These are phyloP conservation scores for Russula vinacea DNA, from an alignment of 768 basidiomycete genomes.

Conservation along the genomic window DNA sequence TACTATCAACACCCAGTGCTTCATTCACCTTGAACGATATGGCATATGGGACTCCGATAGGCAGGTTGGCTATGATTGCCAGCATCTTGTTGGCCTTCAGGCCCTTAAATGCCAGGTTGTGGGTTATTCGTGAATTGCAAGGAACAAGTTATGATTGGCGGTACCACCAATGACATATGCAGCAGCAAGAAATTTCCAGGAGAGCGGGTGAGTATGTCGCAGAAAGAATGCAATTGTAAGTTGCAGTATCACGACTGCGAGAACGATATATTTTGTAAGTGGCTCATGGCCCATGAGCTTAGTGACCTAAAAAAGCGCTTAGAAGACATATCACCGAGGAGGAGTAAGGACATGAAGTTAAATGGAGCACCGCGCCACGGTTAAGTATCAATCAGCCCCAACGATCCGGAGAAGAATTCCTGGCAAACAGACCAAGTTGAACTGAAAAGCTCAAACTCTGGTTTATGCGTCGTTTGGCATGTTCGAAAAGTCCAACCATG, in stretches of 20 bases:
- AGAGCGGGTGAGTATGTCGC: constrained; percentile 64
- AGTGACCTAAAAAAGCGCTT: constrained; percentile 57
- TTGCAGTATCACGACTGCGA: constrained; percentile 77
- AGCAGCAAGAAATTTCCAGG: constrained; percentile 64
- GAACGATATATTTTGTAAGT: constrained; percentile 86
- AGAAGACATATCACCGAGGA: constrained; percentile 6
- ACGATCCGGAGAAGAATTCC: background rate
- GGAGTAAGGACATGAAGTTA: background rate
- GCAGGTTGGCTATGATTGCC: constrained; percentile 88
- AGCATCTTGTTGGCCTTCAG: constrained; percentile 80
- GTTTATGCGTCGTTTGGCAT: background rate
- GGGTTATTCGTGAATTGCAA: constrained; percentile 99
- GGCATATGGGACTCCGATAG: constrained; percentile 92
- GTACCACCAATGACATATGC: constrained; percentile 92
- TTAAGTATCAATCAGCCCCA: background rate
- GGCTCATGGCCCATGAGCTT: constrained; percentile 97
- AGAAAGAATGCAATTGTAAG: constrained; percentile 60
- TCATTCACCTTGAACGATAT: constrained; percentile 84
- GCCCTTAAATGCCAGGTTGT: constrained; percentile 89
- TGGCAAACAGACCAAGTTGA: background rate
- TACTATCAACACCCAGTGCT: background rate
- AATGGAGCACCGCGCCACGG: background rate
- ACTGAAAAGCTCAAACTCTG: background rate
- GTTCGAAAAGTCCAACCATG: no score
- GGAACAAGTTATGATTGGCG: constrained; percentile 95